Percentiles rank a stretch among this genome's conserved stretches.
Evolutionary conservation across 352 stramenopile species (phyloP).

Genomic region (Plasmopara halstedii): DNA sequence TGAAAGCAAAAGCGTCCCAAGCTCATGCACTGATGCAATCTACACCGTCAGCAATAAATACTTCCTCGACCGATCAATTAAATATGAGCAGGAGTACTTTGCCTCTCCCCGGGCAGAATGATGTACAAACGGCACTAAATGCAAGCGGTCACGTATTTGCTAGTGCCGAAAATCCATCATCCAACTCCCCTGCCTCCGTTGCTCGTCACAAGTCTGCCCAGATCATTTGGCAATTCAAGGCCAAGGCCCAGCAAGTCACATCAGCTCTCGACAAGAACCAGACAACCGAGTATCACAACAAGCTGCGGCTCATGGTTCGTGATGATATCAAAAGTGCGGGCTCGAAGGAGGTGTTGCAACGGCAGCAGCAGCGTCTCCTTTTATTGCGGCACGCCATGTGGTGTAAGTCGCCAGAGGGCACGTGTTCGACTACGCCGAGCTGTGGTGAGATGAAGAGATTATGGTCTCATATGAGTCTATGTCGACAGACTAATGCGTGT

Average conservation of each 20-base stretch:
- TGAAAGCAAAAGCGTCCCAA: constrained; percentile 29
- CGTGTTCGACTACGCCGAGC: constrained; percentile 92
- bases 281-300: constrained; percentile 79
- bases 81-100: constrained; percentile 32
- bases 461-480: constrained; percentile 98
- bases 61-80: constrained; percentile 36
- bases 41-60: constrained; percentile 33
- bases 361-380: constrained; percentile 97
- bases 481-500: constrained; percentile 95
- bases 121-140: constrained; percentile 14
- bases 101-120: constrained; percentile 18
- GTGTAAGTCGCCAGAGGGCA: constrained; percentile 92
- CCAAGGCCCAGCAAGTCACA: constrained; percentile 67
- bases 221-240: constrained; percentile 79
- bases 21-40: constrained; percentile 18
- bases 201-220: constrained; percentile 63
- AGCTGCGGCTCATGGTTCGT: constrained; percentile 72
- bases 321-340: constrained; percentile 61
- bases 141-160: constrained; percentile 5
- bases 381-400: constrained; percentile 97
- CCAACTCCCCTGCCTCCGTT: constrained; percentile 18
- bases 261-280: constrained; percentile 74
- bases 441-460: constrained; percentile 97
- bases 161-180: constrained; percentile 4
- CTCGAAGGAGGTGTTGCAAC: constrained; percentile 93